These are phyloP conservation scores for Gracilaria vermiculophylla DNA, from an alignment of 23 red algal species.

Conservation along the genomic window DNA sequence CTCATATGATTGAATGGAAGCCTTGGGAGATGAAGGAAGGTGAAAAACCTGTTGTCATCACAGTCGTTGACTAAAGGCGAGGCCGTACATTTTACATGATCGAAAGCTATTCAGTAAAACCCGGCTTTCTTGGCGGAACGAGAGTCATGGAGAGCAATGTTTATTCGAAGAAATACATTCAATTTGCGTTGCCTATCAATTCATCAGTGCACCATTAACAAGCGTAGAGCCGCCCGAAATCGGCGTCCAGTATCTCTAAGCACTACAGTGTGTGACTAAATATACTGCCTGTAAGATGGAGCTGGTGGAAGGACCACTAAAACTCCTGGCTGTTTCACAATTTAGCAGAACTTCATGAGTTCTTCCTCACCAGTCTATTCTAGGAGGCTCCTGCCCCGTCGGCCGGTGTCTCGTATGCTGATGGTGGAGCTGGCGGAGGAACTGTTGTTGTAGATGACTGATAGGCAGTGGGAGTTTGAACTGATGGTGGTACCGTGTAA, in stretches of 20 bases:
- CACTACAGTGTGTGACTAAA: not conserved
- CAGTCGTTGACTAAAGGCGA: constrained; percentile 63
- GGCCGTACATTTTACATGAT: not conserved
- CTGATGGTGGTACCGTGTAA: not conserved
- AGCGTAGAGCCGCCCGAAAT: not conserved
- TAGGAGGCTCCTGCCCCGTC: not conserved
- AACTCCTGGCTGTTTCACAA: too few relatives aligned
- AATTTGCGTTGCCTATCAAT: not conserved
- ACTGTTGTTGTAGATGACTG: not conserved
- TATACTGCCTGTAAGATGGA: not conserved
- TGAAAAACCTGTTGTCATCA: constrained; percentile 50
- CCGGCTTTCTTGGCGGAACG: not conserved
- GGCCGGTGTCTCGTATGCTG: not conserved
- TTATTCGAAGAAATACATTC: not conserved
- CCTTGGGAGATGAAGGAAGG: constrained; percentile 70
- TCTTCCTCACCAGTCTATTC: not conserved
- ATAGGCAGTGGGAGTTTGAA: not conserved
- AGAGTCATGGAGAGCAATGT: not conserved
- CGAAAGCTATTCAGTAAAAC: not conserved
- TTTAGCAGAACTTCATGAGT: not conserved
- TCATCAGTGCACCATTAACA: not conserved
- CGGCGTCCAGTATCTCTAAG: not conserved
- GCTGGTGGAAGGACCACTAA: not conserved
- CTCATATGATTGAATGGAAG: constrained; percentile 72
- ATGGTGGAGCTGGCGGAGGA: not conserved